phyloP scores from a whole-genome alignment of 495 filamentous ascomycete species.

The Articulospora tetracladia region DNA sequence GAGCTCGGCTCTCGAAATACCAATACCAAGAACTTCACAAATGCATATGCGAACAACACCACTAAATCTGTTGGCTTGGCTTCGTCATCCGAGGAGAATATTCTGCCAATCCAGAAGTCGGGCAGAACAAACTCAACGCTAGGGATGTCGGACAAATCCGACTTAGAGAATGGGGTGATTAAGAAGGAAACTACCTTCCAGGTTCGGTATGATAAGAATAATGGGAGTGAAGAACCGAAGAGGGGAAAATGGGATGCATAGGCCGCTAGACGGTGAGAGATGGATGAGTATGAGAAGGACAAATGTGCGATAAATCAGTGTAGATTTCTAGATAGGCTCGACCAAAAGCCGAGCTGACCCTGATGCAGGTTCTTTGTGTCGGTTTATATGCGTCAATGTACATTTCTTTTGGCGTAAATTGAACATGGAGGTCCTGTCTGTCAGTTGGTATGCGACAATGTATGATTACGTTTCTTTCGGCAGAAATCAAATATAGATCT shows the following conservation, averaged over 20 bases:
- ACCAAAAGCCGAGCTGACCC: too few species aligned
- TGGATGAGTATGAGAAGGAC: too few species aligned
- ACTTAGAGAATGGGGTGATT: slow-evolving; percentile 5
- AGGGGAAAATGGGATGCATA: background rate
- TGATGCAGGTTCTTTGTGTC: too few species aligned
- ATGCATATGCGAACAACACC: background rate
- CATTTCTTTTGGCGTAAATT: too few species aligned
- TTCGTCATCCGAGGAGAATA: background rate
- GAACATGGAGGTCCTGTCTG: too few species aligned
- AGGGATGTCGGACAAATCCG: background rate
- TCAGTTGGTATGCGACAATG: too few species aligned
- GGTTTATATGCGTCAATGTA: too few species aligned
- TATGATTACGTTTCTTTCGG: too few species aligned
- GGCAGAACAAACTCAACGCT: background rate
- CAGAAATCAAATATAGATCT: too few species aligned
- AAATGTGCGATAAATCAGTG: too few species aligned
- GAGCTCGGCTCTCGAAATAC: background rate
- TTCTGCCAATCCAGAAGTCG: background rate
- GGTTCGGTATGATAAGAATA: slow-evolving; percentile 11
- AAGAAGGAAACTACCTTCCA: slow-evolving; percentile 8
- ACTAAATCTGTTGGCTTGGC: background rate
- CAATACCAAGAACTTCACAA: background rate
- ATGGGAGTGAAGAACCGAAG: background rate
- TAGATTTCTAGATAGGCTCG: too few species aligned
- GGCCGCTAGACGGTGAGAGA: background rate